Base-by-base conservation (phyloP, 768 basidiomycete species). In the Suillus clintonianus region DNA sequence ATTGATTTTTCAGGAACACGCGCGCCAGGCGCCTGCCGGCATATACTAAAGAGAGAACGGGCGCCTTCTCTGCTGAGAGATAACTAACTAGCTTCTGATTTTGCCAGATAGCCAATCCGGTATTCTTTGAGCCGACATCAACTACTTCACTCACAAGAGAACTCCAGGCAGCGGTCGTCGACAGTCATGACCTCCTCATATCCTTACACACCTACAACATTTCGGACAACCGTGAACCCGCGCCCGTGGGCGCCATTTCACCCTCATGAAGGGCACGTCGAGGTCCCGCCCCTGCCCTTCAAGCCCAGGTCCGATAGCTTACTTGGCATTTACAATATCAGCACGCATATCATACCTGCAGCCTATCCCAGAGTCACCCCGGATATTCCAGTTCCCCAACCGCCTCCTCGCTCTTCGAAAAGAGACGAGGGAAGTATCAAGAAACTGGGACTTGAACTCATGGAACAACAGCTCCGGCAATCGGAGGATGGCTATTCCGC, bases 321-420 rank as follows among this genome's bases (percentile, higher is more conserved):
- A 59, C 48, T 43, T 42, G 65, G 65, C 5, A 36, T 59, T 4
- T 76, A 73, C 59, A 64, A 41, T 6, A 66, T 74, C 59, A 76
- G 64, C 17, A 76, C 76, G 14, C 75, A 76, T 22, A 47, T 76
- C 62, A 59, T 76, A 50, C 76, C 73, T 0, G 73, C 74, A 11
- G 74, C 71, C 8, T 70, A 62, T 56, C 74, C 74, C 14, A 65
- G 74, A 13, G 45, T 68, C 14, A 50, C 43, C 4, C 70, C 72
- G 2, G 59, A 75, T 19, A 39, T 68, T 58, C 72, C 74, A 30
- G 64, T 69, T 8, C 73, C 27, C 2, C 2, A 27, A 27, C 27
- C 27, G 4, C 27, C 27, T 2, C 27, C 27, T 27, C 27, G 27
- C 4, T 27, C 27, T 27, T 27, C 27, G 27, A 27, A 27, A 27